Percentiles rank a stretch among this genome's conserved stretches.
These are phyloP conservation scores for Cordyceps fumosorosea DNA, from an alignment of 2,329 filamentous ascomycete species.

Conservation along the genomic window DNA sequence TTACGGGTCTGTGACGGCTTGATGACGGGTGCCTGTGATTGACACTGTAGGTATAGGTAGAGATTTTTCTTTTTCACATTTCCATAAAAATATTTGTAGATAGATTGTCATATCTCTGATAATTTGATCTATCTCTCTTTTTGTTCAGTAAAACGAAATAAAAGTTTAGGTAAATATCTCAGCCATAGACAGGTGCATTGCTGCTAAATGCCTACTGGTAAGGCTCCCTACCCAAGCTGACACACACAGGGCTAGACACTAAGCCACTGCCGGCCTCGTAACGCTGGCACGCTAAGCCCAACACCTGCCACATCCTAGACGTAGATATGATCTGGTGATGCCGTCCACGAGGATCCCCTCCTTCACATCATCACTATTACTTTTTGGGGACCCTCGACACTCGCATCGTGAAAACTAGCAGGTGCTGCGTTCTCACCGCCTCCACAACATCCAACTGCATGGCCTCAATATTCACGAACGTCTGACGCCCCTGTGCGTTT, in stretches of 20 bases:
- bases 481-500: background rate
- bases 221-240: too few species aligned
- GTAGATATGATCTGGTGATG: slow-evolving; percentile 8
- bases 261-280: slow-evolving; percentile 3
- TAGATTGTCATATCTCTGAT: too few species aligned
- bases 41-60: background rate
- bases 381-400: background rate
- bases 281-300: background rate
- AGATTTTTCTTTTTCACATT: too few species aligned
- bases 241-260: background rate
- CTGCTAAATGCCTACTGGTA: too few species aligned
- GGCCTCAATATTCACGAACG: background rate
- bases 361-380: background rate
- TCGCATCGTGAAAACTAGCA: background rate
- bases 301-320: background rate
- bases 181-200: too few species aligned
- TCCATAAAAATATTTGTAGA: too few species aligned
- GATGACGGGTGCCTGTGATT: background rate
- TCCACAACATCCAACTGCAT: background rate
- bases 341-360: background rate
- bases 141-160: too few species aligned
- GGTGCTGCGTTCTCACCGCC: background rate
- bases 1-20: background rate
- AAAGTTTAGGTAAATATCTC: too few species aligned
- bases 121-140: too few species aligned